These are phyloP conservation scores for Trypanosoma avium DNA, from an alignment of 208 protist genomes.

Conservation along the genomic window DNA sequence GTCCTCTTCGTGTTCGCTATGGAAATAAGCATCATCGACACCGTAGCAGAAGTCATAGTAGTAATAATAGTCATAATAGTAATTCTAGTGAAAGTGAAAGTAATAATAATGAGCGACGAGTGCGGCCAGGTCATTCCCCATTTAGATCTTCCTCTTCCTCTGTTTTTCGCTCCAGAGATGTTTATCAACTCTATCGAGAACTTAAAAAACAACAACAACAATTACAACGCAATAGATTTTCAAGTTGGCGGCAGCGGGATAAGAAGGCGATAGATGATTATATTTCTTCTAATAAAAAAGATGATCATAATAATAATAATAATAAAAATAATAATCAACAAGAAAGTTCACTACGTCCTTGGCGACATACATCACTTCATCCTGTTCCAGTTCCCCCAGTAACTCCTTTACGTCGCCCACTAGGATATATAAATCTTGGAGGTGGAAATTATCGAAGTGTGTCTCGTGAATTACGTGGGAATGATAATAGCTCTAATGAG, in stretches of 20 bases:
- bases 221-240: slow-evolving; percentile 7
- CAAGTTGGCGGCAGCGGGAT: neutral
- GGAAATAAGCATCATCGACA: neutral
- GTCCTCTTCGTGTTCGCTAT: neutral
- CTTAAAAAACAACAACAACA: slow-evolving; percentile 16
- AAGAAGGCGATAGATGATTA: neutral
- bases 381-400: slow-evolving; percentile 28
- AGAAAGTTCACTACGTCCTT: slow-evolving; percentile 26
- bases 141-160: neutral
- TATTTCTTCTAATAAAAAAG: neutral
- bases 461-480: neutral
- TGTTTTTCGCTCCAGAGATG: slow-evolving; percentile 18
- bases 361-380: slow-evolving; percentile 42
- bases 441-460: slow-evolving; percentile 43
- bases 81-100: neutral
- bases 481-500: neutral
- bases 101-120: neutral
- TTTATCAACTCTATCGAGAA: slow-evolving; percentile 23
- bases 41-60: neutral
- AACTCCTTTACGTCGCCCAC: slow-evolving; percentile 46
- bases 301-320: neutral
- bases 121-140: neutral
- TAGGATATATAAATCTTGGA: slow-evolving; percentile 65
- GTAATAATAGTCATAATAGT: too few species aligned
- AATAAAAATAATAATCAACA: neutral